These are phyloP conservation scores for Trichoderma afroharzianum DNA, from an alignment of 2,329 filamentous ascomycete species.

Conservation along the genomic window DNA sequence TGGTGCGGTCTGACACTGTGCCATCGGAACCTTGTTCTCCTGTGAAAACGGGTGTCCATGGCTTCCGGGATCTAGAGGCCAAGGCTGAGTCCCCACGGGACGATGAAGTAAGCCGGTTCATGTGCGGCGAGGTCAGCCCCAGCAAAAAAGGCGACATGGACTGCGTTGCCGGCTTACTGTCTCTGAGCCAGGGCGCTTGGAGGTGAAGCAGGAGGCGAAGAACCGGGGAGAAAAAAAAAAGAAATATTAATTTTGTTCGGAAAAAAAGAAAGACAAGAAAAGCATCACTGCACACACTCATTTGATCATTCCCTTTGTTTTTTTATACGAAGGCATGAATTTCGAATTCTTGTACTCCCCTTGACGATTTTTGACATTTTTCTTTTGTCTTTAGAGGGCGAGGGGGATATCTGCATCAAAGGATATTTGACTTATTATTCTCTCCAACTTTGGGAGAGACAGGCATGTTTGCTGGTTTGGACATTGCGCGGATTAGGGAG, in stretches of 20 bases:
- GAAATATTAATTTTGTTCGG: not conserved
- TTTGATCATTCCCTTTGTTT: conserved; percentile 6
- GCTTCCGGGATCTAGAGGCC: conserved; percentile 49
- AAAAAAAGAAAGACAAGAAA: not conserved
- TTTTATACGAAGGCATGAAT: not conserved
- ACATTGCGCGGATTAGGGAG: not conserved
- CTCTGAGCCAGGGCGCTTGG: conserved; percentile 91
- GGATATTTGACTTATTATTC: not conserved
- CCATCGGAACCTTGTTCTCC: conserved; percentile 34
- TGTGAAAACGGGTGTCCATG: conserved; percentile 38
- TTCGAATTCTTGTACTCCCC: not conserved
- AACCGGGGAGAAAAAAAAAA: not conserved
- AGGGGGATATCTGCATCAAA: not conserved
- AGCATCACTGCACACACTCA: not conserved
- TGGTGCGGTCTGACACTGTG: conserved; percentile 40
- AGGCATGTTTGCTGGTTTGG: not conserved
- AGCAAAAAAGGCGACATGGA: conserved; percentile 80
- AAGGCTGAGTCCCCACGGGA: conserved; percentile 24
- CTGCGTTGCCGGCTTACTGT: conserved; percentile 83
- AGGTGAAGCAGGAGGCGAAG: conserved; percentile 39
- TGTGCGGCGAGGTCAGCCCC: conserved; percentile 62
- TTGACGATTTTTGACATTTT: not conserved
- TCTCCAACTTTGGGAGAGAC: not conserved
- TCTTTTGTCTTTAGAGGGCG: not conserved
- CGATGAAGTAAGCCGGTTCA: conserved; percentile 70